A percentile compares a stretch with the other conserved stretches of the same genome.
Evolutionary conservation across 2,329 filamentous ascomycete species (phyloP).

Genomic region (Ascochyta pisi): DNA sequence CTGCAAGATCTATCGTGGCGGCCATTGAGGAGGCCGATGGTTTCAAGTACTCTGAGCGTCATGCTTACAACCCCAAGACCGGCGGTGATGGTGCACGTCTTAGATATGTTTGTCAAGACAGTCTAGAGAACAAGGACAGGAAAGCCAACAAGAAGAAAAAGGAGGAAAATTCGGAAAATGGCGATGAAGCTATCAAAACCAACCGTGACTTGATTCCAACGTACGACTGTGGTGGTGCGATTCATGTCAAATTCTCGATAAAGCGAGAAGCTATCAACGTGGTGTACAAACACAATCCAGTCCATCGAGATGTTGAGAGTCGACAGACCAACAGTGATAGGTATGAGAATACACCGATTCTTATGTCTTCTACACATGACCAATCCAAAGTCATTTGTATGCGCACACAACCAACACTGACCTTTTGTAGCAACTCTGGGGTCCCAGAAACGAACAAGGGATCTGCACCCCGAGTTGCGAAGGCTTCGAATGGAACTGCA

Average conservation of each 20-base stretch:
- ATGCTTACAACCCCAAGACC: slow-evolving; percentile 34
- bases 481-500: background rate
- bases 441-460: background rate
- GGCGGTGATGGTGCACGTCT: slow-evolving; percentile 40
- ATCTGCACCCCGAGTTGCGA: background rate
- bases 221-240: slow-evolving; percentile 44
- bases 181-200: slow-evolving; percentile 6
- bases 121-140: slow-evolving; percentile 39
- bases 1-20: slow-evolving; percentile 35
- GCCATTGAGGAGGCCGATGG: slow-evolving; percentile 42
- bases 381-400: background rate
- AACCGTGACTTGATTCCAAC: slow-evolving; percentile 21
- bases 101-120: slow-evolving; percentile 45
- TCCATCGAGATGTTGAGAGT: slow-evolving; percentile 37
- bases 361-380: background rate
- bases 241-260: slow-evolving; percentile 46
- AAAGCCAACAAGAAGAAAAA: slow-evolving; percentile 35
- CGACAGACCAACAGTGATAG: slow-evolving; percentile 20
- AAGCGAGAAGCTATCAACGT: slow-evolving; percentile 45
- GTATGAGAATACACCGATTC: slow-evolving; percentile 18
- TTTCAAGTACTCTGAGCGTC: slow-evolving; percentile 45
- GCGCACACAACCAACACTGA: background rate
- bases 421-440: background rate
- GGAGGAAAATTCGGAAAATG: slow-evolving; percentile 14
- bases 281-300: slow-evolving; percentile 47